Base-by-base conservation (phyloP, 2,329 filamentous ascomycete species). In the Kalmusia sp. region DNA sequence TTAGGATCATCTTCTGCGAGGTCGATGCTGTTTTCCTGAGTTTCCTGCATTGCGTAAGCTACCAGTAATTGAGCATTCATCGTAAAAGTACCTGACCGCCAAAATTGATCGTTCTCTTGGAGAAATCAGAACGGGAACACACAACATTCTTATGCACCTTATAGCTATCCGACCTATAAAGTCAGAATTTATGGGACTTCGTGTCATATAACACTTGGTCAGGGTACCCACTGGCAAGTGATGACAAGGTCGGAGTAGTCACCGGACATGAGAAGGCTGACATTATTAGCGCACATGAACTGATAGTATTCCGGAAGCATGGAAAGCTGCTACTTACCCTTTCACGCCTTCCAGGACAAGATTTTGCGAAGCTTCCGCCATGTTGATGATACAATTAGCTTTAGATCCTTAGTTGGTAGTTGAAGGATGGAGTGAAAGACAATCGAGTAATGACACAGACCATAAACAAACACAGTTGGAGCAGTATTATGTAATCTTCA, bases 71-170 rank as follows among this genome's bases (percentile, higher is more conserved):
- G 27, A n/a, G n/a, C 12, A 28, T 6, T 28, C 27, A 28, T 28
- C 6, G 6, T 28, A n/a, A n/a, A n/a, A n/a, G n/a, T 28, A 2
- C 27, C 12, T 37, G 35, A n/a, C 12, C 38, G 17, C 14, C 33
- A 27, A 48, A 41, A 12, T 30, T 14, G n/a, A 38, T 12, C n/a
- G 52, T 38, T 11, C 31, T 45, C 2, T 21, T 35, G 19, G 64
- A 59, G 35, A 64, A 61, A 5, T n/a, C 39, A 1, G 52, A 47
- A 6, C 57, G 45, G 4, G 45, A 14, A 28, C 59, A 65, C 0
- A 63, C 51, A 7, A 65, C 54, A 5, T 9, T 19, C 43, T 64
- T 65, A 25, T 65, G 63, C 3, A 65, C 59, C 6, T 59, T 54
- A 44, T 64, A 60, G 1, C 38, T 50, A 12, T 62, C 54, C 2